phyloP scores from a whole-genome alignment of 208 protist genomes.

The Trypanosomatidae sp. region DNA sequence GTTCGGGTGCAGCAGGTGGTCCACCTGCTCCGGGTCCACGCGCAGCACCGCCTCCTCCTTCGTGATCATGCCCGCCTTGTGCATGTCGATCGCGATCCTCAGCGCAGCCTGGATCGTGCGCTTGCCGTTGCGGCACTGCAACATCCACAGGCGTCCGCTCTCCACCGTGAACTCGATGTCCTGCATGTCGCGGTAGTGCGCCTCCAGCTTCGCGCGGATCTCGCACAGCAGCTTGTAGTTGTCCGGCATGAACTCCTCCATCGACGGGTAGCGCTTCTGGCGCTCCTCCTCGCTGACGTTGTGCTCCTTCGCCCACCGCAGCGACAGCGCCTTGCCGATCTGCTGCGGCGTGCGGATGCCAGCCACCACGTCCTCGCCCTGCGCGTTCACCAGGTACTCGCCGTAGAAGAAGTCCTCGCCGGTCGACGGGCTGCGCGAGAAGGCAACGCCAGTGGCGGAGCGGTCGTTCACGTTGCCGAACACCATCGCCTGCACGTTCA shows the following conservation, averaged over 20 bases:
- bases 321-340: slow-evolving; percentile 58
- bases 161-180: slow-evolving; percentile 98
- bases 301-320: slow-evolving; percentile 75
- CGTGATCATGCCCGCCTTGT: slow-evolving; percentile 88
- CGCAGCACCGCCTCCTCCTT: slow-evolving; percentile 90
- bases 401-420: slow-evolving; percentile 94
- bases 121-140: slow-evolving; percentile 95
- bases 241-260: slow-evolving; percentile 89
- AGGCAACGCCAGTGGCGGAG: slow-evolving; percentile 94
- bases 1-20: slow-evolving; percentile 89
- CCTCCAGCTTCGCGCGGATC: slow-evolving; percentile 80
- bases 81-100: slow-evolving; percentile 92
- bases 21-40: slow-evolving; percentile 80
- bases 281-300: slow-evolving; percentile 69
- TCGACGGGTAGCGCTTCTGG: slow-evolving; percentile 55
- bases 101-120: slow-evolving; percentile 91
- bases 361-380: slow-evolving; percentile 96
- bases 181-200: slow-evolving; percentile 95
- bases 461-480: slow-evolving; percentile 94
- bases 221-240: slow-evolving; percentile 86
- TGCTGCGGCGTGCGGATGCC: slow-evolving; percentile 94
- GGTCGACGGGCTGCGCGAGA: slow-evolving; percentile 94
- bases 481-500: slow-evolving; percentile 96
- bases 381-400: slow-evolving; percentile 95
- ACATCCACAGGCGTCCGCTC: slow-evolving; percentile 92